phyloP scores from a whole-genome alignment of 1,284 basidiomycete species.

The Vanrija humicola region DNA sequence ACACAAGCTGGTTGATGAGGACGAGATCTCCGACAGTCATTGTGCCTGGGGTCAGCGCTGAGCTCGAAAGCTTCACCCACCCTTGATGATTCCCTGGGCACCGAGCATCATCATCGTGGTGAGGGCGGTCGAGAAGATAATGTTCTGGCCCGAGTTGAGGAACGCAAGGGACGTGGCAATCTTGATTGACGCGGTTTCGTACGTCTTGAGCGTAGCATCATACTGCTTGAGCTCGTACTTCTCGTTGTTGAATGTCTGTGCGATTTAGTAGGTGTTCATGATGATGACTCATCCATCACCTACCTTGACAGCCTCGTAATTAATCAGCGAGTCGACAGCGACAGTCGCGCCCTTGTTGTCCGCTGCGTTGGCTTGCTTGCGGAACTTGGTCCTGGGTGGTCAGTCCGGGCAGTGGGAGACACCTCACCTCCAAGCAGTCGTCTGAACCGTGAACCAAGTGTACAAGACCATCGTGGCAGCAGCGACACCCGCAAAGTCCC shows the following conservation, averaged over 20 bases:
- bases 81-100: constrained; percentile 87
- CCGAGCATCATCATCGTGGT: constrained; percentile 96
- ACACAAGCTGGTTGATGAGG: constrained; percentile 99
- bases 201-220: constrained; percentile 78
- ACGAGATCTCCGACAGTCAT: constrained; percentile 98
- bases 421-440: constrained; percentile 85
- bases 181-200: constrained; percentile 89
- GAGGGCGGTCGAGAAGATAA: constrained; percentile 89
- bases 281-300: constrained; percentile 33
- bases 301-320: constrained; percentile 93
- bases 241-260: constrained; percentile 80
- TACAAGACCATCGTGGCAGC: constrained; percentile 81
- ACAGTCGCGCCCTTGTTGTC: constrained; percentile 94
- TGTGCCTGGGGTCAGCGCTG: constrained; percentile 58
- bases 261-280: not conserved
- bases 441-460: constrained; percentile 94
- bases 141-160: constrained; percentile 92
- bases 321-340: constrained; percentile 92
- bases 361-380: constrained; percentile 89
- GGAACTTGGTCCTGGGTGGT: constrained; percentile 65
- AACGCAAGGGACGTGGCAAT: constrained; percentile 91
- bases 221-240: constrained; percentile 86
- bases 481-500: constrained; percentile 92
- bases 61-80: constrained; percentile 47
- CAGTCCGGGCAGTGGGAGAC: not conserved